A percentile compares a stretch with the other conserved stretches of the same genome.
Evolutionary conservation across 2,329 filamentous ascomycete genomes (phyloP).

Genomic region (Fusarium ambrosium): DNA sequence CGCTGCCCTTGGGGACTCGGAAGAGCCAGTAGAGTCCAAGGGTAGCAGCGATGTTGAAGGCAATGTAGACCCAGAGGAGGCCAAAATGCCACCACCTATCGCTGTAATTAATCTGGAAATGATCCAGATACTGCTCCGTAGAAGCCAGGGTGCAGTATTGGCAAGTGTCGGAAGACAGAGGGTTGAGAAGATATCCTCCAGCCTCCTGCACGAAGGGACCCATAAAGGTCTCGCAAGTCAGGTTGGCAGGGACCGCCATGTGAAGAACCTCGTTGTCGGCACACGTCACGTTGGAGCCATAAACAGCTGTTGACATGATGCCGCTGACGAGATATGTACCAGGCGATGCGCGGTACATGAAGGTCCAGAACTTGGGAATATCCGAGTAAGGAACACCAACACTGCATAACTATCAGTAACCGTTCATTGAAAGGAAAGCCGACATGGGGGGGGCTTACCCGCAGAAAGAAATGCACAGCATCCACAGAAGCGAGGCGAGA

Average conservation of each 20-base stretch:
- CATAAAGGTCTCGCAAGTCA: slow-evolving; percentile 67
- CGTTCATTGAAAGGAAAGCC: slow-evolving; percentile 40
- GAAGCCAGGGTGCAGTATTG: slow-evolving; percentile 57
- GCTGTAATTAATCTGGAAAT: slow-evolving; percentile 59
- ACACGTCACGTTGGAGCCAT: slow-evolving; percentile 41
- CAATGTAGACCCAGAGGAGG: slow-evolving; percentile 65
- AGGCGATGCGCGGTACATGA: slow-evolving; percentile 77
- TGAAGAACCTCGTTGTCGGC: slow-evolving; percentile 61
- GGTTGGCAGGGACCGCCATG: slow-evolving; percentile 66
- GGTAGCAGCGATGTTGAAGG: slow-evolving; percentile 62
- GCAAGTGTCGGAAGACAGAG: slow-evolving; percentile 58
- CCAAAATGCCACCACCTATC: slow-evolving; percentile 70
- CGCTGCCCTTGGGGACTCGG: slow-evolving; percentile 49
- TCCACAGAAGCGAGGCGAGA: slow-evolving; percentile 56
- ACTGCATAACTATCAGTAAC: slow-evolving; percentile 49
- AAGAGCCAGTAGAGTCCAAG: slow-evolving; percentile 63
- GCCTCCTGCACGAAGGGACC: slow-evolving; percentile 55
- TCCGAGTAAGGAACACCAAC: slow-evolving; percentile 69
- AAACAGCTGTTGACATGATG: slow-evolving; percentile 59
- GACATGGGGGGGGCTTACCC: slow-evolving; percentile 30
- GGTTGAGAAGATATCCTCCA: slow-evolving; percentile 64
- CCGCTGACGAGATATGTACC: slow-evolving; percentile 77
- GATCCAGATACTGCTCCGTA: slow-evolving; percentile 55
- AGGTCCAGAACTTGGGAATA: slow-evolving; percentile 78
- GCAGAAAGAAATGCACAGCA: slow-evolving; percentile 46